phyloP scores from a whole-genome alignment of 2,329 filamentous ascomycete species.

The Colletotrichum gigasporum region DNA sequence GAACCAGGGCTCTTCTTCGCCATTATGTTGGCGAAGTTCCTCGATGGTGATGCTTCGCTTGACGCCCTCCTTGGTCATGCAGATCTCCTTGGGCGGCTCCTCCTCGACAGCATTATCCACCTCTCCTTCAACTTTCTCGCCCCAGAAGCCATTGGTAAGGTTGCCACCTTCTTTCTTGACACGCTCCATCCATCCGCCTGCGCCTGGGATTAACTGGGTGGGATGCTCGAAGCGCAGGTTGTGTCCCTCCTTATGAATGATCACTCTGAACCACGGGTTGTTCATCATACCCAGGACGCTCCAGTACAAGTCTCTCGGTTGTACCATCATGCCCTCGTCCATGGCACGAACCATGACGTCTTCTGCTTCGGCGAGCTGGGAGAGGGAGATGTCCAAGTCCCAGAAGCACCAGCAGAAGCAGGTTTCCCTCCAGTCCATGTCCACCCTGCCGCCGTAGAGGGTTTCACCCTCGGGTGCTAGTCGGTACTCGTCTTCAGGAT shows the following conservation, averaged over 20 bases:
- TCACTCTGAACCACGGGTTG: conserved; percentile 90
- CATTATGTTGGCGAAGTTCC: conserved; percentile 76
- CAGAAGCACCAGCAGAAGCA: conserved; percentile 96
- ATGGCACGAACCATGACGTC: conserved; percentile 87
- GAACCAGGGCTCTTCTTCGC: conserved; percentile 80
- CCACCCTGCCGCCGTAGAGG: conserved; percentile 81
- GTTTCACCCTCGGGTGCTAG: conserved; percentile 63
- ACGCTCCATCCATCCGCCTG: conserved; percentile 93
- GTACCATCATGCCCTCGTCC: conserved; percentile 88
- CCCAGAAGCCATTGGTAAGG: conserved; percentile 85
- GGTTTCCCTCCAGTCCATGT: conserved; percentile 83
- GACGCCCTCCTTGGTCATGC: conserved; percentile 78
- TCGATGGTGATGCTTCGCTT: conserved; percentile 72
- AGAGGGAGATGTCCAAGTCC: conserved; percentile 74
- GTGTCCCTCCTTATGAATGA: conserved; percentile 72
- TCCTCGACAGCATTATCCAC: conserved; percentile 51
- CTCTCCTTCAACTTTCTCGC: conserved; percentile 71
- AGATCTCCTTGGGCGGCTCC: conserved; percentile 71
- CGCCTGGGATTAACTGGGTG: conserved; percentile 79
- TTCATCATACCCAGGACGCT: conserved; percentile 98
- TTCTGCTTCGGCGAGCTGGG: conserved; percentile 69
- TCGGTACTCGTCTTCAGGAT: conserved; percentile 87
- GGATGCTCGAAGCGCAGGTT: conserved; percentile 85
- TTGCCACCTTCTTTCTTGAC: conserved; percentile 86
- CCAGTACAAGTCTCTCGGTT: conserved; percentile 97